phyloP scores from a whole-genome alignment of 2,329 filamentous ascomycete genomes.

The Amesomyces nigricolor region DNA sequence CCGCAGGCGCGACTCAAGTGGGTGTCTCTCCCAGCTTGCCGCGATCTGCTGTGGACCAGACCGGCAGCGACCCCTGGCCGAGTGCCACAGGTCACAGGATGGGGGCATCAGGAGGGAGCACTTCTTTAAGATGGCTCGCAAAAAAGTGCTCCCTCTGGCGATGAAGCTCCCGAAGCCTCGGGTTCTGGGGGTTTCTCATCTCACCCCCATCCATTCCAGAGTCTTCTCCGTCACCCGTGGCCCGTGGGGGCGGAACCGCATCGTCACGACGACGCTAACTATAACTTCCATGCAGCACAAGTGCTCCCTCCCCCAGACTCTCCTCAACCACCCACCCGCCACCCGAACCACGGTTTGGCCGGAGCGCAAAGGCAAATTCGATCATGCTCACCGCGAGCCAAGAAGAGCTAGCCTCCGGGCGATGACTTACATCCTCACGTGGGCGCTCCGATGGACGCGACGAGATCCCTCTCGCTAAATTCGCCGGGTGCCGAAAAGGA shows the following conservation, averaged over 20 bases:
- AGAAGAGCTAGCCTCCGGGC: background rate
- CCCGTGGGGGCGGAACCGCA: background rate
- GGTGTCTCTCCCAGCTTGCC: background rate
- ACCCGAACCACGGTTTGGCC: no score
- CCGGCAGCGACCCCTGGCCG: background rate
- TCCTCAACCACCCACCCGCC: no score
- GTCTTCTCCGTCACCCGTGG: no score
- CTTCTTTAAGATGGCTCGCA: background rate
- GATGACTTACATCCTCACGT: background rate
- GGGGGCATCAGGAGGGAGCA: background rate
- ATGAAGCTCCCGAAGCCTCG: background rate
- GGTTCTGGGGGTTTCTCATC: background rate
- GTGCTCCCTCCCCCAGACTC: no score
- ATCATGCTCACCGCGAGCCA: background rate
- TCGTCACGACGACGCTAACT: no score
- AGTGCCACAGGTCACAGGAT: slow-evolving; percentile 5
- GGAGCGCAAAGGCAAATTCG: background rate
- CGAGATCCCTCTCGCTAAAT: no score
- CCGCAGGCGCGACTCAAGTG: slow-evolving; percentile 7
- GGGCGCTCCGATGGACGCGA: background rate
- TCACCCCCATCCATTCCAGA: no score
- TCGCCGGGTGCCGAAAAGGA: no score
- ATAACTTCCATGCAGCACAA: background rate
- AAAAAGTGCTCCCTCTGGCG: no score
- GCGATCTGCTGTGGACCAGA: slow-evolving; percentile 9